Conservation (phyloP, 2,329 filamentous ascomycete species). For the Colletotrichum magnum region DNA sequence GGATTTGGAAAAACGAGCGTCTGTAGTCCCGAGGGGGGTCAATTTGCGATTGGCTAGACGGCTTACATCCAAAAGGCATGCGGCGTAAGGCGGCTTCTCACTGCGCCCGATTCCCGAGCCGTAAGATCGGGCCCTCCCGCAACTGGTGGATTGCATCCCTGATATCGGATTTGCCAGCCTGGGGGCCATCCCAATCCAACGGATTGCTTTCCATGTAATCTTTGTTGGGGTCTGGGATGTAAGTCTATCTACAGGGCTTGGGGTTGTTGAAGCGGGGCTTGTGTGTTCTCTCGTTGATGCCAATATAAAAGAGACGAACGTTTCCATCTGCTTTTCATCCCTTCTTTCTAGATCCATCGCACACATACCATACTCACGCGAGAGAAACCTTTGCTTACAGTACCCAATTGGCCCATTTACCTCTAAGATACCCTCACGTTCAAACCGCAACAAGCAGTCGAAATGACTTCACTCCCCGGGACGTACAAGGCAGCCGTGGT, state of each 20-base stretch:
- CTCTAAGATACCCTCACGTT: neutral
- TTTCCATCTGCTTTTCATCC: neutral
- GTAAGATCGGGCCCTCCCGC: too few species aligned
- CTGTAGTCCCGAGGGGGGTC: slow-evolving; percentile 20
- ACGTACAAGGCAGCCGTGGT: slow-evolving; percentile 78
- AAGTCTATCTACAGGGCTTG: neutral
- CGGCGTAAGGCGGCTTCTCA: neutral
- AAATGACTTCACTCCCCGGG: slow-evolving; percentile 65
- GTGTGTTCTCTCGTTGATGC: neutral
- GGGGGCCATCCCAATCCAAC: too few species aligned
- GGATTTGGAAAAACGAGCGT: slow-evolving; percentile 17
- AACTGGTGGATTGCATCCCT: too few species aligned
- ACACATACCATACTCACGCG: neutral
- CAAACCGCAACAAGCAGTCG: neutral
- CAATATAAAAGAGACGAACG: neutral
- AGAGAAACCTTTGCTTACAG: too few species aligned
- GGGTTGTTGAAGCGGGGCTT: neutral
- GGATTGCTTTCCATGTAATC: too few species aligned
- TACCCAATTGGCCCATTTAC: too few species aligned
- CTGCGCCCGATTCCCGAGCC: slow-evolving; percentile 17
- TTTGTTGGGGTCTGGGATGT: neutral
- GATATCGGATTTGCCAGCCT: too few species aligned
- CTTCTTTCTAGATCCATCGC: neutral
- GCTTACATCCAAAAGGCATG: too few species aligned
- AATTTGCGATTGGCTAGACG: slow-evolving; percentile 13